Conservation (phyloP, 805 yeast genomes). For the Myxozyma kluyveri region DNA sequence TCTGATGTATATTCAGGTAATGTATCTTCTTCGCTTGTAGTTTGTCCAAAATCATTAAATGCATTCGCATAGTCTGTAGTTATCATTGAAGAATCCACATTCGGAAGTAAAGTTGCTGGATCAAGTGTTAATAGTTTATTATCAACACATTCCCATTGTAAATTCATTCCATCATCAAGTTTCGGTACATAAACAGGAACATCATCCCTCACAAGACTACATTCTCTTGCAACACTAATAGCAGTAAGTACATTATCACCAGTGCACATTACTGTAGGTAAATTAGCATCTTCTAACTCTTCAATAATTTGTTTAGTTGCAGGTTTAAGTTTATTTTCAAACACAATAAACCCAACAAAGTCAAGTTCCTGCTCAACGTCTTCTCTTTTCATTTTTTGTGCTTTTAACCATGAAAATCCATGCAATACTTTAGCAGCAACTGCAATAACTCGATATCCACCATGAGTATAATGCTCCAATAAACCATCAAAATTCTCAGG, state of each 20-base stretch:
- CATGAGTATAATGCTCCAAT: conserved; percentile 82
- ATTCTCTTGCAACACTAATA: conserved; percentile 84
- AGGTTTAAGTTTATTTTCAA: conserved; percentile 83
- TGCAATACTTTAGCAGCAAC: conserved; percentile 66
- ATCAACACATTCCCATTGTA: conserved; percentile 45
- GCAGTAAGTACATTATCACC: conserved; percentile 97
- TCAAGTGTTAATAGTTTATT: conserved; percentile 55
- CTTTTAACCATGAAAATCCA: conserved; percentile 47
- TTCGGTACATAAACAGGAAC: conserved; percentile 61
- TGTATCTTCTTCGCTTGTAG: conserved; percentile 1
- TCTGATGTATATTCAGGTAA: conserved; percentile 39
- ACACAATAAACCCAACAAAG: conserved; percentile 84
- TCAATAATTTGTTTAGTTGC: conserved; percentile 61
- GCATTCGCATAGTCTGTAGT: too few relatives aligned
- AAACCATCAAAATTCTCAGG: conserved; percentile 74
- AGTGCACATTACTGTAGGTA: conserved; percentile 92
- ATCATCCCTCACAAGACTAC: conserved; percentile 57
- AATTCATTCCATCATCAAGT: conserved; percentile 35
- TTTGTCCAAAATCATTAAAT: neutral
- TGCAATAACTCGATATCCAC: conserved; percentile 93
- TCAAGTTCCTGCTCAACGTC: conserved; percentile 65
- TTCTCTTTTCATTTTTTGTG: conserved; percentile 55
- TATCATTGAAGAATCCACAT: too few relatives aligned
- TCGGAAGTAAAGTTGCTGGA: conserved; percentile 49
- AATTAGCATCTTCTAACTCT: conserved; percentile 61